These are phyloP conservation scores for Wickerhamomyces chaumierensis DNA, from an alignment of 805 yeast species.

Conservation along the genomic window DNA sequence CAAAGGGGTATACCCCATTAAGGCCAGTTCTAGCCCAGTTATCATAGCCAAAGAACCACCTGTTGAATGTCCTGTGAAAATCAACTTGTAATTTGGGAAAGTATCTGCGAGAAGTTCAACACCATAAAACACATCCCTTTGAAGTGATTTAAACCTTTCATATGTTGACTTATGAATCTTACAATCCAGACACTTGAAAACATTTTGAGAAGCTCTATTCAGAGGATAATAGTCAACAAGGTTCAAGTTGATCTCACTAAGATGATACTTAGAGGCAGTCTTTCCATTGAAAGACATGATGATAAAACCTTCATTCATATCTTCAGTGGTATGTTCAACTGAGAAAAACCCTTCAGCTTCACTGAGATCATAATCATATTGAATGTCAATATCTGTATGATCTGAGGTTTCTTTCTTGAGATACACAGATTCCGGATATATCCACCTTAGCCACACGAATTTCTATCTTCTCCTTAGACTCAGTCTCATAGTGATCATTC, in stretches of 20 bases:
- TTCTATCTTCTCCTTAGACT: not conserved
- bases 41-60: constrained; percentile 64
- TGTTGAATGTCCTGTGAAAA: constrained; percentile 62
- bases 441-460: constrained; percentile 6
- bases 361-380: not conserved
- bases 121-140: constrained; percentile 15
- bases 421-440: constrained; percentile 1
- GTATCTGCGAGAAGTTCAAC: constrained; percentile 24
- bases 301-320: constrained; percentile 25
- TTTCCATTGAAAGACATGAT: constrained; percentile 56
- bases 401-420: too few relatives aligned
- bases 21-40: constrained; percentile 48
- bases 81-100: constrained; percentile 38
- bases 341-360: constrained; percentile 35
- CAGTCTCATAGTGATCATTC: constrained; percentile 4
- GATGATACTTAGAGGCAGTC: constrained; percentile 46
- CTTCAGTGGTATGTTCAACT: constrained; percentile 27
- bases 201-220: too few relatives aligned
- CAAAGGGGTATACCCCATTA: constrained; percentile 43
- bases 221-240: constrained; percentile 14
- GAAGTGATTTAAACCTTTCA: constrained; percentile 31
- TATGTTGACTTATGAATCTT: constrained; percentile 56
- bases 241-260: constrained; percentile 38
- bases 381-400: too few relatives aligned
- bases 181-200: constrained; percentile 36